phyloP scores from a whole-genome alignment of 179 eudicot genomes.

The Camellia oleifera region DNA sequence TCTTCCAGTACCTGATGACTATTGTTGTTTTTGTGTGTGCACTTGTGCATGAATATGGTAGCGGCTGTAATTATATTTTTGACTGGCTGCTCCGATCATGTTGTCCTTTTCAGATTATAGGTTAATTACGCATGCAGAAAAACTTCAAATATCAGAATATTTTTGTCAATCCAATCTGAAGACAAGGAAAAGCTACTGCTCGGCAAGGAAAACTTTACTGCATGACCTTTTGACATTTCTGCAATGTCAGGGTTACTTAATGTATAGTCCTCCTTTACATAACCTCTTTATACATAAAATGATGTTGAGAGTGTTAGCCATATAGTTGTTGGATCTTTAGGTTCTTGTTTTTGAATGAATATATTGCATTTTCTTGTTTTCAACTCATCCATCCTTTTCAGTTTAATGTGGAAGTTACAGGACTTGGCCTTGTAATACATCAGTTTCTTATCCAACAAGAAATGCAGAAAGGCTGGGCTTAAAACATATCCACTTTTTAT shows the following conservation, averaged over 20 bases:
- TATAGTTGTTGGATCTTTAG: not conserved
- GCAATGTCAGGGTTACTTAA: constrained; percentile 70
- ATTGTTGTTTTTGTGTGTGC: not conserved
- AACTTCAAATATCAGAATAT: constrained; percentile 8
- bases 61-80: not conserved
- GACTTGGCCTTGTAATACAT: not conserved
- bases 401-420: not conserved
- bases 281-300: not conserved
- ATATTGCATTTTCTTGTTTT: constrained; percentile 2
- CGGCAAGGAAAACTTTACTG: constrained; percentile 31
- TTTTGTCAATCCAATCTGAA: constrained; percentile 20
- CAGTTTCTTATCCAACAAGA: not conserved
- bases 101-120: constrained; percentile 25
- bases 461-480: not conserved
- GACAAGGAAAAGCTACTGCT: constrained; percentile 29
- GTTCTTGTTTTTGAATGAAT: not conserved
- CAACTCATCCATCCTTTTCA: not conserved
- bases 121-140: constrained; percentile 15
- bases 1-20: not conserved
- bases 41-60: not conserved
- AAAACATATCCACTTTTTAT: not conserved
- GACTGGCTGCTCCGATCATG: constrained; percentile 15
- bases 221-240: constrained; percentile 51
- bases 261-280: constrained; percentile 36
- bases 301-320: not conserved